A percentile compares a stretch with the other conserved stretches of the same genome.
phyloP scores from a whole-genome alignment of 2,329 filamentous ascomycete genomes.

The Zymoseptoria crescenta region DNA sequence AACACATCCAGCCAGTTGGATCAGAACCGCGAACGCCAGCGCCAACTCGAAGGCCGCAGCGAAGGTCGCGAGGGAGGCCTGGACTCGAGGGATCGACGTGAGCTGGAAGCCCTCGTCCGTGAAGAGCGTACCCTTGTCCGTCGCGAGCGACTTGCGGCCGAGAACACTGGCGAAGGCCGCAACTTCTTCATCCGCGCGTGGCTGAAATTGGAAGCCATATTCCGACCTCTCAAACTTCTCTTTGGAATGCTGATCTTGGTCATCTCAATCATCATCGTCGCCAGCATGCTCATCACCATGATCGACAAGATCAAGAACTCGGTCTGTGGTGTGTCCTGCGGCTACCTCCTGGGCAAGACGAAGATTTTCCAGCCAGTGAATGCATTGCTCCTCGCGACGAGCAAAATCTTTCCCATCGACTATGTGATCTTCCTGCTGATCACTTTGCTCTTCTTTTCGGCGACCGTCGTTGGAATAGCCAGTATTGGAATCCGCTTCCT shows the following conservation, averaged over 20 bases:
- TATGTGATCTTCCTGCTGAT: conserved; percentile 83
- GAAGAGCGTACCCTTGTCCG: conserved; percentile 90
- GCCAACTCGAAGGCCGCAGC: conserved; percentile 81
- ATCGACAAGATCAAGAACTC: conserved; percentile 97
- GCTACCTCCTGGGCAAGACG: conserved; percentile 80
- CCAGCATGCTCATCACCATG: conserved; percentile 88
- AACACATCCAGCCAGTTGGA: conserved; percentile 74
- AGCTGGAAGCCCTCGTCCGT: conserved; percentile 76
- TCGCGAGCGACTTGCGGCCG: conserved; percentile 77
- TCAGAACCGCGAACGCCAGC: conserved; percentile 81
- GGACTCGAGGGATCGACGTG: conserved; percentile 76
- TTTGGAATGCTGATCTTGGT: conserved; percentile 72
- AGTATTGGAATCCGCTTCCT: conserved; percentile 89
- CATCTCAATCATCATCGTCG: conserved; percentile 68
- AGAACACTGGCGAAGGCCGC: conserved; percentile 69
- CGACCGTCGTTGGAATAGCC: conserved; percentile 78
- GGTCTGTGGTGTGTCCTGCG: conserved; percentile 80
- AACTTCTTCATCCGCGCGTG: conserved; percentile 66
- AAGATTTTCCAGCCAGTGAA: conserved; percentile 95
- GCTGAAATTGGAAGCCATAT: conserved; percentile 71
- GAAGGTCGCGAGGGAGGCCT: conserved; percentile 66
- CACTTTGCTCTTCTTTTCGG: conserved; percentile 78
- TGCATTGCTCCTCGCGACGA: conserved; percentile 73
- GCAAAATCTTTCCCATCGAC: conserved; percentile 81
- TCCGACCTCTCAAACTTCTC: conserved; percentile 81